Conservation (phyloP, 768 basidiomycete species). For the Podaxis carcinomalis region DNA sequence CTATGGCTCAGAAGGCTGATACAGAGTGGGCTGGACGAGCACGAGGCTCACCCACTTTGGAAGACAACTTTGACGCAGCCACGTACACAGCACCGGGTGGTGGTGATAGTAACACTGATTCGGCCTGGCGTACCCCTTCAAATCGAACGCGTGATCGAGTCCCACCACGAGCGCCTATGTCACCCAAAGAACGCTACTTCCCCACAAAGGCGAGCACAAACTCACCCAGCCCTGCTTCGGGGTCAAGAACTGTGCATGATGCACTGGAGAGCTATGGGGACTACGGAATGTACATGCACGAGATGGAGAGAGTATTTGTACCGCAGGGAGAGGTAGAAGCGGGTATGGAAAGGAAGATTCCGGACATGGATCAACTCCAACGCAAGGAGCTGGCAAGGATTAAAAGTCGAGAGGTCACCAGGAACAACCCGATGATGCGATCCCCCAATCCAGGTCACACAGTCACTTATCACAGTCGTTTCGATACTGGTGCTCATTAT, state of each 20-base stretch:
- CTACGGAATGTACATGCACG: slow-evolving; percentile 28
- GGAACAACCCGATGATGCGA: slow-evolving; percentile 2
- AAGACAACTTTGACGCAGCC: slow-evolving; percentile 36
- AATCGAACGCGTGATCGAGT: slow-evolving; percentile 7
- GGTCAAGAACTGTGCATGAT: slow-evolving; percentile 14
- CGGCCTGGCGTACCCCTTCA: slow-evolving; percentile 4
- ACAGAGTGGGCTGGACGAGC: slow-evolving; percentile 19
- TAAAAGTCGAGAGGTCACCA: slow-evolving; percentile 9
- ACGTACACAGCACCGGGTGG: slow-evolving; percentile 19
- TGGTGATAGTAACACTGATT: slow-evolving; percentile 10
- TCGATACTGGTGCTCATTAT: slow-evolving; percentile 15
- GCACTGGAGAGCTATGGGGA: slow-evolving; percentile 29
- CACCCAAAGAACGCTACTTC: slow-evolving; percentile 3
- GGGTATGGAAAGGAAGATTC: slow-evolving; percentile 1
- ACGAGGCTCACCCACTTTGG: slow-evolving; percentile 19
- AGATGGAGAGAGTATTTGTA: slow-evolving; percentile 26
- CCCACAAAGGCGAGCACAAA: slow-evolving; percentile 14
- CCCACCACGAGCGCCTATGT: slow-evolving; percentile 1
- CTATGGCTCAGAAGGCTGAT: slow-evolving; percentile 21
- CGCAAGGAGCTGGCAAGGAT: slow-evolving; percentile 14
- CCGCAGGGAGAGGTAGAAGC: slow-evolving; percentile 10
- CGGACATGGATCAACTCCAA: neutral
- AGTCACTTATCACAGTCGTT: slow-evolving; percentile 14
- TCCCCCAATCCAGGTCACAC: neutral
- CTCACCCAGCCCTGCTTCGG: slow-evolving; percentile 4